phyloP scores from a whole-genome alignment of 2,329 filamentous ascomycete species.

The Chrysoporthe cubensis region DNA sequence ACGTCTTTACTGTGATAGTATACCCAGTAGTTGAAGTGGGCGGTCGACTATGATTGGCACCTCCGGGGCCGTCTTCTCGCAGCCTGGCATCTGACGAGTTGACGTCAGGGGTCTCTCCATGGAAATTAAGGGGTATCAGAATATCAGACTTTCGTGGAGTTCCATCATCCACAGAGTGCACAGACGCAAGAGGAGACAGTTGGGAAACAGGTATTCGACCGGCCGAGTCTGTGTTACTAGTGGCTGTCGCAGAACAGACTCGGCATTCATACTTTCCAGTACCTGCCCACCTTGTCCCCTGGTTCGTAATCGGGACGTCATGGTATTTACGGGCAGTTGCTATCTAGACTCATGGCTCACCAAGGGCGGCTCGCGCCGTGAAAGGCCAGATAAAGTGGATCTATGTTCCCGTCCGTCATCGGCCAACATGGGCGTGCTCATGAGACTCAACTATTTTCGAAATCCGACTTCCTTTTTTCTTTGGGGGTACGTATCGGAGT shows the following conservation, averaged over 20 bases:
- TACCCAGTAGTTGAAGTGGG: background rate
- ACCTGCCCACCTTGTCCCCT: background rate
- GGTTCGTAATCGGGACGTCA: background rate
- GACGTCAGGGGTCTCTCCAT: background rate
- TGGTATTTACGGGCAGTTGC: background rate
- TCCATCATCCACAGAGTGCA: background rate
- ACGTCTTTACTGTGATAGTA: background rate
- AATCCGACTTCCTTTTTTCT: background rate
- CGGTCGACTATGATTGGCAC: background rate
- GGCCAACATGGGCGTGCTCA: background rate
- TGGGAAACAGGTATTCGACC: background rate
- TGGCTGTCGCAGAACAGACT: background rate
- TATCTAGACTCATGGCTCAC: background rate
- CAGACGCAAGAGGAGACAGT: background rate
- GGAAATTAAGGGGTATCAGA: background rate
- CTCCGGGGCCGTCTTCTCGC: background rate
- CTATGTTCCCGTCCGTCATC: conserved; percentile 1
- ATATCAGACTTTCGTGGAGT: too few species aligned
- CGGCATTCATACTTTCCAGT: background rate
- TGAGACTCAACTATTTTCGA: background rate
- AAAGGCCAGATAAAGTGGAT: background rate
- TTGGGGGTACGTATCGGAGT: background rate
- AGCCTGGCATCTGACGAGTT: background rate
- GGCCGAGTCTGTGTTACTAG: background rate
- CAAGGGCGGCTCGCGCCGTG: conserved; percentile 4